Percentiles rank a stretch among this genome's conserved stretches.
Conservation (phyloP, 805 yeast species). For the Citeromyces matritensis region DNA sequence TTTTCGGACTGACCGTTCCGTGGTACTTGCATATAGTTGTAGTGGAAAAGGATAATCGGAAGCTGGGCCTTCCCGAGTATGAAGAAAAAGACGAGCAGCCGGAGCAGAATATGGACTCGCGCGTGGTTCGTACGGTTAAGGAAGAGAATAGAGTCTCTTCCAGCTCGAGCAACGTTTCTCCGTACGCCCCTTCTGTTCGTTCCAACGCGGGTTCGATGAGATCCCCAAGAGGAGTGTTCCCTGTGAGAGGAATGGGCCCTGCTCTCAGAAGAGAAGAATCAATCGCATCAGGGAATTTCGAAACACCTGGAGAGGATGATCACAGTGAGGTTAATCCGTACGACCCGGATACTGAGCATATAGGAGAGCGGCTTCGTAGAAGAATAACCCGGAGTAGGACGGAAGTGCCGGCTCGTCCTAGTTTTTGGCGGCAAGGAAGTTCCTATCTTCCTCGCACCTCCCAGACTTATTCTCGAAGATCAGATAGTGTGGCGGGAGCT, state of each 20-base stretch:
- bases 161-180: background rate
- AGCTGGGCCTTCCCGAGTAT: constrained; percentile 47
- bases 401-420: too few species aligned
- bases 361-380: constrained; percentile 8
- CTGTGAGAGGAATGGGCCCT: constrained; percentile 65
- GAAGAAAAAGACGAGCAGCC: constrained; percentile 76
- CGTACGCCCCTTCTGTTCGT: background rate
- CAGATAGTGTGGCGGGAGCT: too few species aligned
- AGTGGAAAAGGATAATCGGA: constrained; percentile 54
- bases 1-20: constrained; percentile 50
- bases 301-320: constrained; percentile 1
- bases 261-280: constrained; percentile 41
- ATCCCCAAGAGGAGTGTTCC: constrained; percentile 70
- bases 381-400: too few species aligned
- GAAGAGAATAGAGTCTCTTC: constrained; percentile 2
- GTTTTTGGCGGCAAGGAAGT: too few species aligned
- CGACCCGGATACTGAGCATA: constrained; percentile 10
- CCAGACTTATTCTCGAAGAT: too few species aligned
- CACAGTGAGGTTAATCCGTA: constrained; percentile 10
- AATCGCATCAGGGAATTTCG: constrained; percentile 29
- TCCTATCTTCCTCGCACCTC: too few species aligned
- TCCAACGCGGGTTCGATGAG: constrained; percentile 8
- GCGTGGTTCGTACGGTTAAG: constrained; percentile 41
- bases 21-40: constrained; percentile 61
- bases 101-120: constrained; percentile 58